These are phyloP conservation scores for Inonotus hispidus DNA, from an alignment of 1,284 basidiomycete genomes.

Conservation along the genomic window DNA sequence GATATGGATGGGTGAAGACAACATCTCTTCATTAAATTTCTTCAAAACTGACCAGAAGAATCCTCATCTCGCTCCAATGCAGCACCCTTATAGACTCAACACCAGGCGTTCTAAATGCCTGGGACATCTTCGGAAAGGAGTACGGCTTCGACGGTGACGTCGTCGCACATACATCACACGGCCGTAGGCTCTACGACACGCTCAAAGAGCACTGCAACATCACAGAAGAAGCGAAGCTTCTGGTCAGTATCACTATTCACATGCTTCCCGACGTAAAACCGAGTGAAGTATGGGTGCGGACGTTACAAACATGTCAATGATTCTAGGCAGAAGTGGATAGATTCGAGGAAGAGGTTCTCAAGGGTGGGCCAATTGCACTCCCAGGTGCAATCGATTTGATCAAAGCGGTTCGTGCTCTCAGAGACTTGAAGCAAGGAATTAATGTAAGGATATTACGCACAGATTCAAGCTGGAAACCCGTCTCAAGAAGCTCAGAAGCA, in stretches of 20 bases:
- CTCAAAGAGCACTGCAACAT: conserved; percentile 64
- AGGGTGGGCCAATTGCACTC: conserved; percentile 51
- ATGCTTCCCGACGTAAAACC: not conserved
- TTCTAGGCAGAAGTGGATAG: conserved; percentile 52
- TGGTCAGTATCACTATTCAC: conserved; percentile 33
- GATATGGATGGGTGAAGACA: conserved; percentile 61
- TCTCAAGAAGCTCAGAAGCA: conserved; percentile 9
- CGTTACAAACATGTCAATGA: not conserved
- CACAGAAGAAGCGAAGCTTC: conserved; percentile 47
- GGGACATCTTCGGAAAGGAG: conserved; percentile 52
- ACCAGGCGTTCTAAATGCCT: conserved; percentile 59
- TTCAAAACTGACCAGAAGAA: conserved; percentile 8
- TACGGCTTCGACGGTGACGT: conserved; percentile 47
- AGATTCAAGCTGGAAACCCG: conserved; percentile 12
- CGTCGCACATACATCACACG: conserved; percentile 60
- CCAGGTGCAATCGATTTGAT: conserved; percentile 49
- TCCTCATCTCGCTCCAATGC: not conserved
- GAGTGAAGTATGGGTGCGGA: not conserved
- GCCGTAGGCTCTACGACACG: conserved; percentile 69
- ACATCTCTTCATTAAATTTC: conserved; percentile 13
- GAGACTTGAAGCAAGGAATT: conserved; percentile 7
- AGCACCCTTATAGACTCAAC: conserved; percentile 71
- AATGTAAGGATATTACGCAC: conserved; percentile 1
- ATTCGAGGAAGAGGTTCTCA: conserved; percentile 61
- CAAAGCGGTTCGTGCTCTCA: conserved; percentile 34